Conservation (phyloP, 225 moss, liverwort and hornwort species). For the Anthoceros angustus region DNA sequence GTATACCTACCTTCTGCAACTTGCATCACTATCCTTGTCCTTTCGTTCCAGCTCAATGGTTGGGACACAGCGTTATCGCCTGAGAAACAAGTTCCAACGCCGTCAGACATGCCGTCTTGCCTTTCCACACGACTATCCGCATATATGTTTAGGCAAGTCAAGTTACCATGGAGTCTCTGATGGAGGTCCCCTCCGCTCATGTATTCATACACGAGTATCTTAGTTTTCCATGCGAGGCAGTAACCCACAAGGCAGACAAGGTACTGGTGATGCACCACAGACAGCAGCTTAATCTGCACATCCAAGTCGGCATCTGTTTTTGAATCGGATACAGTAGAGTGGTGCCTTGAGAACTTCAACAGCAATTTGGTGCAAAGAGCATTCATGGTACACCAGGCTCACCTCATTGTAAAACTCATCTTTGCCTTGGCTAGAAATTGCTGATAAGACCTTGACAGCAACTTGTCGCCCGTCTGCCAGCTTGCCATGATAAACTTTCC, state of each 20-base stretch:
- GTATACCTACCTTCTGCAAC: slow-evolving; percentile 24
- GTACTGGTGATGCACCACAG: slow-evolving; percentile 30
- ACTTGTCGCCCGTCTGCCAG: slow-evolving; percentile 21
- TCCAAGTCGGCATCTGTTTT: background rate
- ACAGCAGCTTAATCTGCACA: slow-evolving; percentile 36
- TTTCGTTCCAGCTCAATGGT: slow-evolving; percentile 25
- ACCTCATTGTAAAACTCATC: slow-evolving; percentile 36
- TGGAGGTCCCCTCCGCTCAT: slow-evolving; percentile 40
- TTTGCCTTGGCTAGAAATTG: slow-evolving; percentile 26
- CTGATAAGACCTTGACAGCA: slow-evolving; percentile 30
- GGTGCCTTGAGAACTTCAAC: background rate
- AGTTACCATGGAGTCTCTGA: slow-evolving; percentile 26
- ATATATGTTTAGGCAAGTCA: background rate
- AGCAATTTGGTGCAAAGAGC: background rate
- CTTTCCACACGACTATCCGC: background rate
- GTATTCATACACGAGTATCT: slow-evolving; percentile 34
- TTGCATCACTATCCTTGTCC: slow-evolving; percentile 22
- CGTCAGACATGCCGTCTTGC: background rate
- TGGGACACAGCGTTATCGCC: slow-evolving; percentile 15
- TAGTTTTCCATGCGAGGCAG: slow-evolving; percentile 12
- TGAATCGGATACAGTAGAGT: background rate
- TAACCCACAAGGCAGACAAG: slow-evolving; percentile 36
- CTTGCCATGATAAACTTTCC: slow-evolving; percentile 30
- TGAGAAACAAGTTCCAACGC: background rate
- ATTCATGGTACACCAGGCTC: background rate